Percentiles rank a stretch among this genome's conserved stretches.
These are phyloP conservation scores for Serendipita sp. DNA, from an alignment of 768 basidiomycete genomes.

Conservation along the genomic window DNA sequence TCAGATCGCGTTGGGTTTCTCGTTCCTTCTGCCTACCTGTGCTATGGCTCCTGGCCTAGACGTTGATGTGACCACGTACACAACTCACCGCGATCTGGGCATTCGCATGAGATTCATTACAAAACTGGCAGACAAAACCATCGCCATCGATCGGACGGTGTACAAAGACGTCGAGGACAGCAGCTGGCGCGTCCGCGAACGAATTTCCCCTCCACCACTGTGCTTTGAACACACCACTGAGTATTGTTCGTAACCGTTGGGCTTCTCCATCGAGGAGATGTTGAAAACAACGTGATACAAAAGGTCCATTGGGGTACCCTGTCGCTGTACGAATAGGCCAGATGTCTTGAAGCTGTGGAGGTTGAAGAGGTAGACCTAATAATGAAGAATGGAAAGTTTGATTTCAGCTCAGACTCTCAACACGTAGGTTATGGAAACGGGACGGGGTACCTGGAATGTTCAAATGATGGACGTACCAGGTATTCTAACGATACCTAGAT, in stretches of 20 bases:
- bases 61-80: background rate
- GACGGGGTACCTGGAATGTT: too few relatives aligned
- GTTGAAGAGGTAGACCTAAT: too few relatives aligned
- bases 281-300: background rate
- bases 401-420: too few relatives aligned
- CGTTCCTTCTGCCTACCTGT: too few relatives aligned
- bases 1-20: too few relatives aligned
- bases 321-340: background rate
- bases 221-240: background rate
- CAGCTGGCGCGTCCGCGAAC: background rate
- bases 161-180: background rate
- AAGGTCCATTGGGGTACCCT: background rate
- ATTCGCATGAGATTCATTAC: background rate
- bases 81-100: background rate
- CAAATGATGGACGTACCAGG: too few relatives aligned
- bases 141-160: background rate
- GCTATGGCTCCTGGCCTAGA: background rate
- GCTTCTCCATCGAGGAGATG: background rate
- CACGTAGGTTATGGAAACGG: too few relatives aligned
- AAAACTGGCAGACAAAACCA: background rate
- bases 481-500: too few relatives aligned
- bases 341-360: too few relatives aligned
- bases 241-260: background rate
- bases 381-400: too few relatives aligned
- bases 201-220: background rate